Base-by-base conservation (phyloP, 768 basidiomycete genomes). In the Auricularia cornea region DNA sequence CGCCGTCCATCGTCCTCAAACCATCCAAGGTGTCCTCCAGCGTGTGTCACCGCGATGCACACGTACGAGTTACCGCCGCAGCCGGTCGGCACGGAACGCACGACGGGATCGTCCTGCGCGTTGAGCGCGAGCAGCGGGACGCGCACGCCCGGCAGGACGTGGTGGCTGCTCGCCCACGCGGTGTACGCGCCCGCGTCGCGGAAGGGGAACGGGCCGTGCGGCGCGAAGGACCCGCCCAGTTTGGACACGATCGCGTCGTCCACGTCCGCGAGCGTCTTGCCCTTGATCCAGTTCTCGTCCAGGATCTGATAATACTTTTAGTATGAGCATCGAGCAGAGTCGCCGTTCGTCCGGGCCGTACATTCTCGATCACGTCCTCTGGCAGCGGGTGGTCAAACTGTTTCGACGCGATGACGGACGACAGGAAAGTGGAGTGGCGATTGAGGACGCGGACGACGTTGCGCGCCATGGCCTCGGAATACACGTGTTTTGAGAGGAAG, bases 21-120 rank as follows among this genome's bases (percentile, higher is more conserved):
- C 90, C 90, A 95, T 38, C 92, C 92, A 16, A 93, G 78, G 75
- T 92, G 90, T 0, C 90, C 90, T 1, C 90, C 92, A 26, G 77
- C 74, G 32, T 77, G 72, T 0, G 92, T 91, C 59, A 87, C 70
- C 26, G 77, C 84, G 76, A 87, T 83, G 3, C 83, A 77, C 16
- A 86, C 81, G 70, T 81, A 81, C 60, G 68, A 52, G 66, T 83
- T 84, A 29, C 77, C 79, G 63, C 77, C 79, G 6, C 77, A 78
- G 63, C 85, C 79, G 71, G 81, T 79, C 32, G 88, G 89, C 41
- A 87, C 78, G 62, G 82, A 76, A 54, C 78, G 80, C 28, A 91
- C 85, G 48, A 92, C 81, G 23, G 91, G 91, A 73, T 92, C 91
- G 71, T 92, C 89, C 28, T 80, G 80, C 20, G 91, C 81, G 69